Evolutionary conservation across 352 stramenopile species (phyloP), one percentile per base, ranked within the genome.

Genomic region (Phytophthora pluvialis): DNA sequence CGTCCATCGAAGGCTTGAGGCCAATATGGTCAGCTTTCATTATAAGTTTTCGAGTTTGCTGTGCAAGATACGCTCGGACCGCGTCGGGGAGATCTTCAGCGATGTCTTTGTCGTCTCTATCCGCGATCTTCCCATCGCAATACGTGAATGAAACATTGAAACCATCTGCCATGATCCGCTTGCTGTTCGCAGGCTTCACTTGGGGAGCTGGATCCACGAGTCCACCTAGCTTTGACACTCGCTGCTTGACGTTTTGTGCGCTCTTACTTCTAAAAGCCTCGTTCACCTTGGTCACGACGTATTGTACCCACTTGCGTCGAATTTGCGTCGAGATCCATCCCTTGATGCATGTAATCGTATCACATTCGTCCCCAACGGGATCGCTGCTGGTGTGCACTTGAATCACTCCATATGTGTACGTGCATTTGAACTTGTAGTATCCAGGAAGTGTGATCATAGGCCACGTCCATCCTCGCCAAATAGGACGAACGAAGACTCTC

Each of bases 61-160:
- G n/a, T n/a, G n/a, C n/a, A n/a, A n/a, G n/a, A n/a, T n/a, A n/a
- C n/a, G n/a, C n/a, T n/a, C n/a, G n/a, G 38, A 44, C 15, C 12
- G 38, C 38, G 3, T 44, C 25, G 15, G 15, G 38, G 3, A 8
- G 38, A 1, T n/a, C 15, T 44, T 44, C 38, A n/a, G 18, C 38
- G 15, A 25, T 44, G 38, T 44, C n/a, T 15, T 72, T 62, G 83
- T 72, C 0, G 35, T 53, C 7, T n/a, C n/a, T n/a, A n/a, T n/a
- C n/a, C n/a, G n/a, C n/a, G n/a, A n/a, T n/a, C n/a, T n/a, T n/a
- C n/a, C 77, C 77, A 16, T 86, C 77, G 1, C 39, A 55, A n/a
- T 81, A 78, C 0, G 61, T 77, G 63, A 86, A 79, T 11, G 13
- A 61, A 13, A 81, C 59, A 46, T 62, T 46, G 61, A 86, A 86